Conservation (phyloP, 371 early-diverging fungal species). For the Funneliformis caledonium region DNA sequence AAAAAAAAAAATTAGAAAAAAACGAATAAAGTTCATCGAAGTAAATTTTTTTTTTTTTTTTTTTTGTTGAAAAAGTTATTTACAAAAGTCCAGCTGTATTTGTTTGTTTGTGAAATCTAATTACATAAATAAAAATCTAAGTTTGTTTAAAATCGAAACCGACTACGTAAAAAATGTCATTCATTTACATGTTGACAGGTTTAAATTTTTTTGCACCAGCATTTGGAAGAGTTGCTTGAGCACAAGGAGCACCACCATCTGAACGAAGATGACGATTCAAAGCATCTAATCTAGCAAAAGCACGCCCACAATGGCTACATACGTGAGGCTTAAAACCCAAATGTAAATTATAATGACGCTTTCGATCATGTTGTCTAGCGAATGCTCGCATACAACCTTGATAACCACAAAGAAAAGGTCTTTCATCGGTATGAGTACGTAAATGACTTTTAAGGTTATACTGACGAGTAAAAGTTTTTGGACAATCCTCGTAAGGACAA, state of each 20-base stretch:
- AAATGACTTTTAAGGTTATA: constrained; percentile 77
- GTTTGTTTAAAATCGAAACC: not conserved
- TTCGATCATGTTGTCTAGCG: constrained; percentile 64
- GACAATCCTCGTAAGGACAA: constrained; percentile 66
- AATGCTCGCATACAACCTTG: constrained; percentile 60
- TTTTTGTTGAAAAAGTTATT: not conserved
- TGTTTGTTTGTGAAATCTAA: not conserved
- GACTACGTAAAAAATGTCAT: not conserved
- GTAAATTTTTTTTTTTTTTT: too few species aligned
- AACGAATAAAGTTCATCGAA: too few species aligned
- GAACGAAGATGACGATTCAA: constrained; percentile 53
- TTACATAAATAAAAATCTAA: not conserved
- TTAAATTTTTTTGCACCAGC: constrained; percentile 33
- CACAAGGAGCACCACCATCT: constrained; percentile 66
- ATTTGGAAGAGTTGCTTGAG: constrained; percentile 33
- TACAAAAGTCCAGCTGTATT: not conserved
- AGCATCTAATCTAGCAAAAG: constrained; percentile 56
- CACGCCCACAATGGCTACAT: constrained; percentile 56
- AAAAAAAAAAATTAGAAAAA: too few species aligned
- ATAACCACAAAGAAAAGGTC: constrained; percentile 42
- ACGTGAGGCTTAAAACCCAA: constrained; percentile 59
- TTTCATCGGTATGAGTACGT: constrained; percentile 67
- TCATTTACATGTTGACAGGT: constrained; percentile 28
- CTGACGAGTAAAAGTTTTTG: constrained; percentile 67
- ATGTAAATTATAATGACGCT: constrained; percentile 62